These are phyloP conservation scores for Pseudogymnoascus sp. DNA, from an alignment of 2,329 filamentous ascomycete species.

Conservation along the genomic window DNA sequence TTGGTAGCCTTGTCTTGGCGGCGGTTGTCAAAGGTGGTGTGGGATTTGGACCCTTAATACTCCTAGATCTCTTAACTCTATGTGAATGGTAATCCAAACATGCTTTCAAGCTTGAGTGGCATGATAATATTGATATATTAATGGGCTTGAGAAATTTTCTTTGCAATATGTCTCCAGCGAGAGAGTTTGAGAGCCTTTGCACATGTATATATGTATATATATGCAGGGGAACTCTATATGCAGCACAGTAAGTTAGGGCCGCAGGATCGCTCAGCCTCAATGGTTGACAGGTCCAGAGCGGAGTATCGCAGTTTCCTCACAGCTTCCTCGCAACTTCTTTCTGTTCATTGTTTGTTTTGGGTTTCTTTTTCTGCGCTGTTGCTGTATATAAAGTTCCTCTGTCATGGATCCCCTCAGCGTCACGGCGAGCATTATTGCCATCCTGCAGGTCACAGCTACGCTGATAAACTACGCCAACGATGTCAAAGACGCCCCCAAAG, in stretches of 20 bases:
- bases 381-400: neutral
- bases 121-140: neutral
- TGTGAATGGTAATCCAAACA: neutral
- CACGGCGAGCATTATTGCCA: constrained; percentile 3
- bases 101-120: neutral
- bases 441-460: constrained; percentile 1
- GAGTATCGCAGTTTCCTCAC: no score
- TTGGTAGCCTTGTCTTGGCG: neutral
- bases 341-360: neutral
- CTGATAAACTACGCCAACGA: neutral
- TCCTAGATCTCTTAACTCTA: neutral
- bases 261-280: neutral
- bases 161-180: neutral
- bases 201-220: no score
- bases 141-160: neutral
- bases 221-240: neutral
- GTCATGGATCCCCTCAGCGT: constrained; percentile 3
- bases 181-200: neutral
- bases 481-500: constrained; percentile 10
- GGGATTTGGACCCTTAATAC: neutral
- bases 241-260: neutral
- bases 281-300: neutral
- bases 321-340: no score
- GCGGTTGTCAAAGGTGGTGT: neutral
- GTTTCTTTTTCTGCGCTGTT: neutral